Evolutionary conservation across 805 yeast species (phyloP), one percentile per base, ranked within the genome.

Genomic region (Hanseniaspora taiwanica): DNA sequence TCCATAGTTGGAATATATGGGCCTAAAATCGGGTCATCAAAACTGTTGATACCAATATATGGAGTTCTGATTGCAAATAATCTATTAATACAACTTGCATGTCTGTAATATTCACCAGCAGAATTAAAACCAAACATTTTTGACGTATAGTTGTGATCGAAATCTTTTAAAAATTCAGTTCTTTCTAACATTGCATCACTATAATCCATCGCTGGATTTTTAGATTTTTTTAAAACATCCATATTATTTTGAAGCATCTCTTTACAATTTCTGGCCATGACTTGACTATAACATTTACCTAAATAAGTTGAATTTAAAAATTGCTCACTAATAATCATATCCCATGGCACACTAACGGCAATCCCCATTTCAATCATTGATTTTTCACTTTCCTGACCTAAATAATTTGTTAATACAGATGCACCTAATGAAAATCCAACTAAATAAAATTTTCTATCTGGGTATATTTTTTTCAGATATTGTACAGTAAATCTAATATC

Each of bases 371-470:
- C 62, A 27, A 76, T 53, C 14, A 60, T 59, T 6, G 58, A 44
- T n/a, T 63, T 52, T 1, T 61, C 68, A 9, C 71, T 73, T 47
- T 75, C 76, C 51, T 74, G 79, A 8, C 86, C 89, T 17, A 83
- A 54, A 55, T 76, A 83, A 53, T 83, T 84, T 21, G 81, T 69
- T 44, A 82, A 62, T 24, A 83, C 68, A 2, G 78, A 68, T 0
- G 81, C 87, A 2, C 94, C 94, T 40, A 83, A 68, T n/a, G 87
- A 78, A 51, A 78, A 78, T 2, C 94, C 94, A n/a, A 73, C 74
- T 24, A 78, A 69, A 51, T 71, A 77, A 42, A 81, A 72, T n/a
- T 83, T 72, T 39, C 77, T 61, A 39, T 67, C 60, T 1, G 93
- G 89, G 53, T 66, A 78, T 37, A 62, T 54, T 34, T 45, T 43